A percentile compares a stretch with the other conserved stretches of the same genome.
Conservation (phyloP, 2,329 filamentous ascomycete genomes). For the Claviceps paspali region DNA sequence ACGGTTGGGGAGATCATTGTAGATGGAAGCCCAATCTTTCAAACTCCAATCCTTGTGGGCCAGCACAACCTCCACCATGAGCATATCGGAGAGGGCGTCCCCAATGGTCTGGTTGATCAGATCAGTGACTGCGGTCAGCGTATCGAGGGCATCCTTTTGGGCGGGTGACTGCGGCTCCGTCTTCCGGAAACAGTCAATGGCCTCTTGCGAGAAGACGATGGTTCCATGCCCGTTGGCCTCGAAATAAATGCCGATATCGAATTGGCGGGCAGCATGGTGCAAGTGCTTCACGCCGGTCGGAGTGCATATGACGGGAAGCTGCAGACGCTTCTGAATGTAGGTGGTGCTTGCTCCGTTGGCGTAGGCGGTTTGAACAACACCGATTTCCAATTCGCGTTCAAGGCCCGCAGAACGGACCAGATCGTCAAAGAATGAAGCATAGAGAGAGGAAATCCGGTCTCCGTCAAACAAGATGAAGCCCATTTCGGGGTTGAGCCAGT, state of each 20-base stretch:
- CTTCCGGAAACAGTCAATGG: slow-evolving; percentile 61
- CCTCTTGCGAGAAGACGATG: slow-evolving; percentile 79
- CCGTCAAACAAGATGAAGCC: slow-evolving; percentile 89
- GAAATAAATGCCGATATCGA: slow-evolving; percentile 95
- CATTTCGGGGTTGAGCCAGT: slow-evolving; percentile 70
- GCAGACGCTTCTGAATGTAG: slow-evolving; percentile 77
- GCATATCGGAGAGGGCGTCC: slow-evolving; percentile 87
- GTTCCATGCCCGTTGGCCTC: slow-evolving; percentile 98
- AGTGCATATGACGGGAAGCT: slow-evolving; percentile 82
- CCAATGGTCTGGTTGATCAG: slow-evolving; percentile 98
- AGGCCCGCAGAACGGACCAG: slow-evolving; percentile 69
- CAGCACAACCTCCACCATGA: slow-evolving; percentile 89
- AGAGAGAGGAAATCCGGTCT: slow-evolving; percentile 89
- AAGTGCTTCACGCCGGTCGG: slow-evolving; percentile 94
- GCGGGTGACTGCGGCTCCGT: slow-evolving; percentile 79
- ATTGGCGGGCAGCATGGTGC: slow-evolving; percentile 89
- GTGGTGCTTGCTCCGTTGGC: slow-evolving; percentile 90
- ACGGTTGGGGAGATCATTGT: slow-evolving; percentile 85
- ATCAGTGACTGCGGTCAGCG: slow-evolving; percentile 66
- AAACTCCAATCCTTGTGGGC: slow-evolving; percentile 88
- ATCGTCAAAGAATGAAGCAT: slow-evolving; percentile 85
- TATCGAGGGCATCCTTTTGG: slow-evolving; percentile 78
- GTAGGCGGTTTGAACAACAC: slow-evolving; percentile 93
- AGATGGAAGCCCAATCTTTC: slow-evolving; percentile 83
- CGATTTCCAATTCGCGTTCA: slow-evolving; percentile 68